phyloP scores from a whole-genome alignment of 306 rosid species.

The Lotus japonicus region DNA sequence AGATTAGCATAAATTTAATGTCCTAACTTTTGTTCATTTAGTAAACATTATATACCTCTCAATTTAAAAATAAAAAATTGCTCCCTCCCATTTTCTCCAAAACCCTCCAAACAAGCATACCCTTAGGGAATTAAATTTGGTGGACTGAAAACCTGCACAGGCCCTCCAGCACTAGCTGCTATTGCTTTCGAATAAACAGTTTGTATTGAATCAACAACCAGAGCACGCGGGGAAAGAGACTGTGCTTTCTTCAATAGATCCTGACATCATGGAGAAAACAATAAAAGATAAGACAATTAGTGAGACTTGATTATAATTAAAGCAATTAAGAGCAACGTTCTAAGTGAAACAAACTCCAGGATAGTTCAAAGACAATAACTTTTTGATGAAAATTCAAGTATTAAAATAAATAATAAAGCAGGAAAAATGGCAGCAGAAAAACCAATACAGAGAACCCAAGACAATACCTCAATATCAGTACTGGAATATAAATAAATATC shows the following conservation, averaged over 20 bases:
- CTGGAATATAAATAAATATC: conserved; percentile 79
- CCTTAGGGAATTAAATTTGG: neutral
- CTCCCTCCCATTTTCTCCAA: too few relatives aligned
- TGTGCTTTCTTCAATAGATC: conserved; percentile 69
- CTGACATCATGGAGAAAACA: conserved; percentile 38
- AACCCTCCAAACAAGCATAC: too few relatives aligned
- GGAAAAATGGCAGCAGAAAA: neutral
- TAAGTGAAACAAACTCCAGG: neutral
- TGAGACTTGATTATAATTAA: neutral
- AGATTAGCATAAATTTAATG: too few relatives aligned
- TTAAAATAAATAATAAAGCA: neutral
- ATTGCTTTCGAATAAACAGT: conserved; percentile 70
- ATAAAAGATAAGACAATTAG: conserved; percentile 15
- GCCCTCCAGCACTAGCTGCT: conserved; percentile 75
- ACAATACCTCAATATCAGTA: conserved; percentile 81
- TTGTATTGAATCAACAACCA: conserved; percentile 87
- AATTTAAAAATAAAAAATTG: too few relatives aligned
- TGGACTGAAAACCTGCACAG: conserved; percentile 47
- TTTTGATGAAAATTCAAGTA: neutral
- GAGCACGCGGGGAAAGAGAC: conserved; percentile 54
- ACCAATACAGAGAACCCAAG: conserved; percentile 12
- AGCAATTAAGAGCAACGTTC: neutral
- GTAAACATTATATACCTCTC: too few relatives aligned
- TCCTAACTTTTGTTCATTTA: too few relatives aligned
- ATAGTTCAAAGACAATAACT: conserved; percentile 4